Evolutionary conservation across 176 grass and related monocot genomes (phyloP).

Genomic region (Musa itinerans): DNA sequence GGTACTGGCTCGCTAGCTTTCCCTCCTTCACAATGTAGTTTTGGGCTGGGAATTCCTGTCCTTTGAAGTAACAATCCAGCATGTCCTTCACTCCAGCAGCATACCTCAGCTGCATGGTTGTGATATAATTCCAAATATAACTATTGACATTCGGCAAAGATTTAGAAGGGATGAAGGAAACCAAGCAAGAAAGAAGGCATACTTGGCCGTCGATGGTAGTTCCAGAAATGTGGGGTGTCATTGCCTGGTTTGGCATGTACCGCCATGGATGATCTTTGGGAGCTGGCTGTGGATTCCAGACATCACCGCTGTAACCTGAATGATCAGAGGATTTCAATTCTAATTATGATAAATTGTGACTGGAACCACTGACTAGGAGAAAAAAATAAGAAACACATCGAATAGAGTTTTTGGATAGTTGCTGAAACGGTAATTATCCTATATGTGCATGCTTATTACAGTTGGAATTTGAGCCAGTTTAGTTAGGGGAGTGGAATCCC

Average conservation of each 20-base stretch:
- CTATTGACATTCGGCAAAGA: background rate
- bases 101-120: constrained; percentile 48
- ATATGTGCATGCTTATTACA: too few relatives aligned
- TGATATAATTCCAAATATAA: background rate
- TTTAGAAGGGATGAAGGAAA: background rate
- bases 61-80: constrained; percentile 84
- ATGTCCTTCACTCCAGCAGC: constrained; percentile 73
- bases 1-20: constrained; percentile 55
- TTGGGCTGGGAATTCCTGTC: constrained; percentile 63
- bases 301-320: constrained; percentile 73
- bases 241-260: constrained; percentile 93
- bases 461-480: too few relatives aligned
- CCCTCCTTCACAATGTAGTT: constrained; percentile 95
- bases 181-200: background rate
- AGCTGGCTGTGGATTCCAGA: constrained; percentile 83
- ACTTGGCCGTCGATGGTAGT: constrained; percentile 89
- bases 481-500: too few relatives aligned
- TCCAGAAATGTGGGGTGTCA: constrained; percentile 81
- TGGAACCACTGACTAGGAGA: too few relatives aligned
- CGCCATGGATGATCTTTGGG: constrained; percentile 83
- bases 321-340: background rate
- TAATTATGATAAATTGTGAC: too few relatives aligned
- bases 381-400: too few relatives aligned
- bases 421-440: too few relatives aligned
- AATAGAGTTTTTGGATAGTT: too few relatives aligned